Evolutionary conservation across 805 yeast genomes (phyloP), one percentile per base, ranked within the genome.

Genomic region (Groenewaldozyma tartarivorans): DNA sequence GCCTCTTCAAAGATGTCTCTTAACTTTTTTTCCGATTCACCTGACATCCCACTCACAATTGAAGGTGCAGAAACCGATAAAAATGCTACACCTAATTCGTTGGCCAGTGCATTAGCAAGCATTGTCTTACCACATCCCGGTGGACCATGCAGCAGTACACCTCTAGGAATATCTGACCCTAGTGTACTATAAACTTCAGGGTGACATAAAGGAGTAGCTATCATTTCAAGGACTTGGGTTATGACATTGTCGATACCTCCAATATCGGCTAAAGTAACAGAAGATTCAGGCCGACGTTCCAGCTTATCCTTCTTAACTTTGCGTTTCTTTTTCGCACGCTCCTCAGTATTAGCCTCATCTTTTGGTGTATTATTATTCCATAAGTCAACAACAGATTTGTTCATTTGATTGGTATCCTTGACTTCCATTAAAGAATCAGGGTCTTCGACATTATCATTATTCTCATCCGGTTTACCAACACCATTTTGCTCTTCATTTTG

Each of bases 31-130:
- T 92, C 98, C 48, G 90, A 78, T 60, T 92, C 98, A 33, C 98
- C 98, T n/a, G 95, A 85, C 97, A 92, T 92, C 4, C 98, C 98
- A 46, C 95, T 84, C 0, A 92, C 97, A 5, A 92, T 85, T 2
- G 95, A 81, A 1, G 98, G 98, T 0, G 98, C 97, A 20, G 95
- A 82, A 1, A 92, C 71, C 35, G 82, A 80, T 15, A 92, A 76
- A 56, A 92, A 92, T 0, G 97, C 96, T 0, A 92, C 95, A 50
- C 86, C 82, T 24, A 92, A 69, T 55, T 90, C 95, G 21, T 95
- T 95, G 1, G 98, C 98, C 18, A 92, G 66, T 0, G 97, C 96
- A 60, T 87, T 87, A 2, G 98, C 98, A 40, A 92, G 67, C 38
- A 92, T 68, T 0, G 98, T 92, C 58, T 92, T 92, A 71, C 98